Evolutionary conservation across 495 filamentous ascomycete genomes (phyloP).

Genomic region (Eremomyces bilateralis): DNA sequence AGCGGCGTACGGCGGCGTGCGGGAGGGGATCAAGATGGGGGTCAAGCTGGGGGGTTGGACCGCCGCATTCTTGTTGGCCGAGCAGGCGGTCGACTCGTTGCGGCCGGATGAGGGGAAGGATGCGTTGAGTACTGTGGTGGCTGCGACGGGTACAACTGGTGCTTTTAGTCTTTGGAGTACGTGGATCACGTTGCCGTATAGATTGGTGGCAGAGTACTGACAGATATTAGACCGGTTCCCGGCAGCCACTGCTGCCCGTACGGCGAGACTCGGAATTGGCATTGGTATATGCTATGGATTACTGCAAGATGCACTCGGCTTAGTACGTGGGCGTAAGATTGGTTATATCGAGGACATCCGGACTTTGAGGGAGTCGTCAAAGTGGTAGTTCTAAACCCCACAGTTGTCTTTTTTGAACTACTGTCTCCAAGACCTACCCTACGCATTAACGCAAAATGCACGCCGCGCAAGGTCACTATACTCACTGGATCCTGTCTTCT

Average conservation of each 20-base stretch:
- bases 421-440: no score
- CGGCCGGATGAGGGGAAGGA: constrained; percentile 34
- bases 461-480: no score
- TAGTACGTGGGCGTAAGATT: not conserved
- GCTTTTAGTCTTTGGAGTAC: constrained; percentile 72
- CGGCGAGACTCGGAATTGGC: constrained; percentile 56
- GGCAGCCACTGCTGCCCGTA: constrained; percentile 59
- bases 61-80: constrained; percentile 46
- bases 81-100: constrained; percentile 54
- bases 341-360: not conserved
- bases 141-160: constrained; percentile 62
- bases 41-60: constrained; percentile 43
- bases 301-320: constrained; percentile 37
- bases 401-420: no score
- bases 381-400: no score
- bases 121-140: constrained; percentile 52
- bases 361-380: no score
- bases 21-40: constrained; percentile 59
- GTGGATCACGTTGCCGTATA: constrained; percentile 15
- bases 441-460: no score
- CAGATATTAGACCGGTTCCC: constrained; percentile 48
- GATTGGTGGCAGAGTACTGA: constrained; percentile 1
- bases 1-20: constrained; percentile 45
- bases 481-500: no score
- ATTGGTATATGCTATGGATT: constrained; percentile 65